phyloP scores from a whole-genome alignment of 371 early-diverging fungal species.

The Mortierella sp. region DNA sequence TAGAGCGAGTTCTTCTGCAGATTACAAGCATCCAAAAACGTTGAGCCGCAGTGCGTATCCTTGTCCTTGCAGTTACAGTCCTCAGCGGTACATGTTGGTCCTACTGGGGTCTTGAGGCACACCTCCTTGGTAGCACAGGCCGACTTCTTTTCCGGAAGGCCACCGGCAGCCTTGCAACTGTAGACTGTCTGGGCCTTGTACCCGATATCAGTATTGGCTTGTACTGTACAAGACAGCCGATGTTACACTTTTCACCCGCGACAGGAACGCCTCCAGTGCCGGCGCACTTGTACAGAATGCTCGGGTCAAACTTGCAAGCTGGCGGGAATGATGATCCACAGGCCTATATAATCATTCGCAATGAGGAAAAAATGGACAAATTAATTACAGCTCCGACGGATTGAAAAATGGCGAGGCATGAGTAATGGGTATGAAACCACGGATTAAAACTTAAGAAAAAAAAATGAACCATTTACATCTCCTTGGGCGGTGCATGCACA shows the following conservation, averaged over 20 bases:
- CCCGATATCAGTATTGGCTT: background rate
- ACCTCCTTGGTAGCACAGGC: background rate
- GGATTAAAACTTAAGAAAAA: background rate
- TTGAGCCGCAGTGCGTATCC: background rate
- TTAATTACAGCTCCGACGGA: background rate
- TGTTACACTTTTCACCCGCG: background rate
- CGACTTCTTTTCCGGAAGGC: background rate
- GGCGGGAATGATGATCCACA: background rate
- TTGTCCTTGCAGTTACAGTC: conserved; percentile 5
- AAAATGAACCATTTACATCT: background rate
- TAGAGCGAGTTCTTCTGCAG: background rate
- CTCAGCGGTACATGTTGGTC: background rate
- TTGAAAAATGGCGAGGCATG: no score
- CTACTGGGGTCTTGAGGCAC: background rate
- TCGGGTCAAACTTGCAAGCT: background rate
- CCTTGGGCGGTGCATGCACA: background rate
- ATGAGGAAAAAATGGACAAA: background rate
- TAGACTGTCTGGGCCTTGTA: background rate
- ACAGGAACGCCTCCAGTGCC: background rate
- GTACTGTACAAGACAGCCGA: background rate
- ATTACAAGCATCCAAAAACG: conserved; percentile 6
- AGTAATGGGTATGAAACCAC: no score
- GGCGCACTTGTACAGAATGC: background rate
- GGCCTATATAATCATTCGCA: background rate
- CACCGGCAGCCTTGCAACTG: background rate